These are phyloP conservation scores for Nepenthes mirabilis DNA, from an alignment of 148 eudicot species.

Conservation along the genomic window DNA sequence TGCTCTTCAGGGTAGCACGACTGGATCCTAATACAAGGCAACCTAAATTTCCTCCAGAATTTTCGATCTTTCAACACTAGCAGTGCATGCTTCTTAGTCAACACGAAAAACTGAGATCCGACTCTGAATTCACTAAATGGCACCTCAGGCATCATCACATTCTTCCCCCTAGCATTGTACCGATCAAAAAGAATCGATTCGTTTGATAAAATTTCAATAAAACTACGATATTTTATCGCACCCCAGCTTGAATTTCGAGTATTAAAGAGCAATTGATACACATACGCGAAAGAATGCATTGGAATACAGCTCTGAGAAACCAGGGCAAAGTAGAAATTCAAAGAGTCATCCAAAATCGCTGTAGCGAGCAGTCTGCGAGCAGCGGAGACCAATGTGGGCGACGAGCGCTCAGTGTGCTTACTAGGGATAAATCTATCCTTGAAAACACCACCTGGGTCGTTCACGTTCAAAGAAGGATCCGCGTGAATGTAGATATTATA, in stretches of 20 bases:
- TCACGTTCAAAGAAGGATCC: conserved; percentile 31
- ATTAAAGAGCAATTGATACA: conserved; percentile 37
- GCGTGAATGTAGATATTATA: conserved; percentile 78
- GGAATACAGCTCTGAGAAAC: conserved; percentile 74
- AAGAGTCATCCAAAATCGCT: conserved; percentile 56
- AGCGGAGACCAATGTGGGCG: conserved; percentile 63
- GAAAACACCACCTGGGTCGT: conserved; percentile 60
- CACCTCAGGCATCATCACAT: conserved; percentile 74
- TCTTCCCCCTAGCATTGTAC: conserved; percentile 55
- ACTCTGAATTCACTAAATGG: conserved; percentile 49
- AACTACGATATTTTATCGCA: conserved; percentile 25
- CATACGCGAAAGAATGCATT: conserved; percentile 49
- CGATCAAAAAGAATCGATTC: conserved; percentile 28
- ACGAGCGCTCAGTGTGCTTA: conserved; percentile 39
- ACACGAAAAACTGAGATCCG: conserved; percentile 77
- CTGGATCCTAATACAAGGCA: conserved; percentile 41
- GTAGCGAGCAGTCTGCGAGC: conserved; percentile 49
- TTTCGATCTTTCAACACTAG: conserved; percentile 51
- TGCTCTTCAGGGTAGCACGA: conserved; percentile 98
- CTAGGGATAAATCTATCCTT: conserved; percentile 33
- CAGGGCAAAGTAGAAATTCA: conserved; percentile 56
- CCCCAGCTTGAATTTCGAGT: conserved; percentile 5
- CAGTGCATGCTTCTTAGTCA: conserved; percentile 52
- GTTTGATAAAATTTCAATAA: conserved; percentile 43
- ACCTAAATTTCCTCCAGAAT: conserved; percentile 70